Base-by-base conservation (phyloP, 768 basidiomycete species). In the Lactifluus volemus region DNA sequence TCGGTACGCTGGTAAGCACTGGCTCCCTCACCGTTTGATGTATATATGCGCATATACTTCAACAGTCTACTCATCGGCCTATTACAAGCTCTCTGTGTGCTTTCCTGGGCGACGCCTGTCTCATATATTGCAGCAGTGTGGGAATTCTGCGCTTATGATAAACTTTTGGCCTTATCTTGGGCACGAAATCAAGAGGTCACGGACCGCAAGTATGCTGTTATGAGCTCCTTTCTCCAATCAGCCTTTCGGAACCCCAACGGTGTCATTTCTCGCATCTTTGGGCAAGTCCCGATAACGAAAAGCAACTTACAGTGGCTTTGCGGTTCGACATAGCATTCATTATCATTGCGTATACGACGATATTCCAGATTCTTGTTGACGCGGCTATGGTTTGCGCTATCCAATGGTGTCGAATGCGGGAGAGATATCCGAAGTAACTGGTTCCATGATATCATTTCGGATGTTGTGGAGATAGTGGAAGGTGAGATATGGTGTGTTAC, bases 101-200 rank as follows among this genome's bases (percentile, higher is more conserved):
- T 88, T 80, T 67, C 48, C 74, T 25, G 88, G 88, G 8, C 65
- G 62, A 29, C 79, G 86, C 49, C 71, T 84, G 47, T 71, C 73
- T 17, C 39, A 63, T 0, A 54, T 83, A 7, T 61, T 81, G 51
- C 60, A 71, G 49, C 68, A 70, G 11, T 72, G 80, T 36, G 38
- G 32, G 12, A 65, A 70, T 79, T 15, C 70, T 60, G 21, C 55
- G 14, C 76, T 74, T 17, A 83, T 78, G 72, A 81, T 78, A 1
- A 83, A 89, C 64, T 74, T 85, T 68, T 91, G 89, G 89, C 86
- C 88, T 7, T 89, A 89, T 69, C 75, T 89, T 38, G 70, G 30
- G 67, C 73, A 21, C 80, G 88, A n/a, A 67, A 74, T 59, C 63
- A 67, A 12, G 85, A 88, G 68, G 66, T 69, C 1, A 44, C 60